Evolutionary conservation across 1,284 basidiomycete genomes (phyloP).

Genomic region (Cryptococcus sp.): DNA sequence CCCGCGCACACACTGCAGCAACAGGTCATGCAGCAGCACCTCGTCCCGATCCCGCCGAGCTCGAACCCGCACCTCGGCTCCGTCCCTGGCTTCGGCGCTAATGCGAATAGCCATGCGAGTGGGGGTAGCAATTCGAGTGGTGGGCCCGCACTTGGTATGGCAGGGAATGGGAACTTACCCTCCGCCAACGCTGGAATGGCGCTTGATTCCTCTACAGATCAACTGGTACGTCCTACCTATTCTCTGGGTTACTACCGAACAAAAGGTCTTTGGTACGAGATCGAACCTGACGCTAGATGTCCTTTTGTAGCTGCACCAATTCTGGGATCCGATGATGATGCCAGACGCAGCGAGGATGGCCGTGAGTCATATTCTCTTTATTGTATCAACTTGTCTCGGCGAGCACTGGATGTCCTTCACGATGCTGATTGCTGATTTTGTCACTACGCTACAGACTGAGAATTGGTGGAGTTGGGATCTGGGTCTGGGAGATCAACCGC

Average conservation of each 20-base stretch:
- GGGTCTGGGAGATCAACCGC: not conserved
- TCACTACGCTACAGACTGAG: constrained; percentile 2
- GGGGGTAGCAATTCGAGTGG: not conserved
- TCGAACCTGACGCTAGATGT: not conserved
- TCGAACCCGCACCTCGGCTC: not conserved
- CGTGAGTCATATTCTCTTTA: constrained; percentile 7
- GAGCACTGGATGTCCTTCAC: not conserved
- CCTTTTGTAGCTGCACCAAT: constrained; percentile 19
- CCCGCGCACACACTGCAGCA: constrained; percentile 5
- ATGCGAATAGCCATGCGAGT: not conserved
- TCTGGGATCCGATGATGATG: constrained; percentile 30
- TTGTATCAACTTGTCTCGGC: not conserved
- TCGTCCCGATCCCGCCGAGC: constrained; percentile 5
- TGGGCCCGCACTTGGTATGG: not conserved
- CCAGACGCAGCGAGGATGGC: constrained; percentile 9
- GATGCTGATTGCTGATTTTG: not conserved
- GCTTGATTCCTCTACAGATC: constrained; percentile 17
- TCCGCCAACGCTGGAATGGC: not conserved
- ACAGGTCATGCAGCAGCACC: constrained; percentile 22
- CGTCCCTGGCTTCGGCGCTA: not conserved
- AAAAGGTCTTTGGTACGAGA: too few relatives aligned
- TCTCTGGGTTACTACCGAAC: not conserved
- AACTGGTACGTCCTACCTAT: constrained; percentile 15
- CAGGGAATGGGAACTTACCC: not conserved
- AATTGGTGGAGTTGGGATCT: constrained; percentile 26